Conservation (phyloP, 768 basidiomycete species). For the Rhodotorula graminis region DNA sequence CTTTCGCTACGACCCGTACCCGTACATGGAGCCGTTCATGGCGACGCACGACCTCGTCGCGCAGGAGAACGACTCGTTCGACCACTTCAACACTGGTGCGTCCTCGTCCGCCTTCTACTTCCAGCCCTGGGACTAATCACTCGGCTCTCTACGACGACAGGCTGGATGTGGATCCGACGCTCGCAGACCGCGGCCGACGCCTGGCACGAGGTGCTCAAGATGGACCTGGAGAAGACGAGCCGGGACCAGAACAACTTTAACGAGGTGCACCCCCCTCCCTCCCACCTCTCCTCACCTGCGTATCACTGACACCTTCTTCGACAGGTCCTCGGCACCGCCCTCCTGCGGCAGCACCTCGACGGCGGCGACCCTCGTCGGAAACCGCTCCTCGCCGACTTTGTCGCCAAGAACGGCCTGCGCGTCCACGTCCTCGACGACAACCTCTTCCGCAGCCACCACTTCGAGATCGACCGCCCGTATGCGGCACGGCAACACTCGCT, state of each 20-base stretch:
- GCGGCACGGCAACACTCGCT: conserved; percentile 16
- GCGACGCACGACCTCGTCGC: conserved; percentile 15
- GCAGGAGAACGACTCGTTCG: conserved; percentile 20
- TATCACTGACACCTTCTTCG: neutral
- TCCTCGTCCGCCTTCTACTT: too few relatives aligned
- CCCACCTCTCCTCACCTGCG: neutral
- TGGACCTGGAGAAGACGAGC: neutral
- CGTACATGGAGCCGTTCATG: conserved; percentile 24
- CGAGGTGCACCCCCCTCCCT: neutral
- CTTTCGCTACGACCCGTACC: conserved; percentile 28
- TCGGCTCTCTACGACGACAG: neutral
- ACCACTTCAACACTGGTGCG: conserved; percentile 31
- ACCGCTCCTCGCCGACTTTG: conserved; percentile 10
- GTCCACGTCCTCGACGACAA: conserved; percentile 24
- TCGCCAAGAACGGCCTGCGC: conserved; percentile 3
- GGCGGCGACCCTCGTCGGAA: neutral
- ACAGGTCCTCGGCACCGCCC: conserved; percentile 23
- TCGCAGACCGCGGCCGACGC: neutral
- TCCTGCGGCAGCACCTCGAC: neutral
- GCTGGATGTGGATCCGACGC: conserved; percentile 31
- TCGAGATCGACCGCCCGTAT: conserved; percentile 3
- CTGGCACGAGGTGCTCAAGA: conserved; percentile 24
- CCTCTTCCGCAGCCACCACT: conserved; percentile 19
- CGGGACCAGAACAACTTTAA: conserved; percentile 35
- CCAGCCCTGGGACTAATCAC: too few relatives aligned